Base-by-base conservation (phyloP, 306 rosid species). In the Prunus dulcis region DNA sequence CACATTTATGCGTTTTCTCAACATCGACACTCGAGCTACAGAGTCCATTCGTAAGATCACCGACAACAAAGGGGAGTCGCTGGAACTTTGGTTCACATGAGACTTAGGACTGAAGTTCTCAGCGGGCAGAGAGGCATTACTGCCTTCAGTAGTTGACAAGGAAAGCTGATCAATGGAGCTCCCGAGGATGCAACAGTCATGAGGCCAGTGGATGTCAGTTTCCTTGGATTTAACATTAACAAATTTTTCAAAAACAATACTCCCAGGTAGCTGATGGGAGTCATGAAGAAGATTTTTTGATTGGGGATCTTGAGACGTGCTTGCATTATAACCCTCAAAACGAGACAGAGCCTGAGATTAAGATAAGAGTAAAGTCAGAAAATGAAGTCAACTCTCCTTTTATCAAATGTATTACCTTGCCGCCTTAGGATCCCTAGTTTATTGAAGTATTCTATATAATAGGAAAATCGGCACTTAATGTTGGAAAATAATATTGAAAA, bases 1-100 rank as follows among this genome's bases (percentile, higher is more conserved):
- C 50, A 67, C 57, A 72, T 78, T 79, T 73, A 95, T 89, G 58
- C 88, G 85, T 71, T 89, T 95, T 80, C 82, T 80, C 84, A 95
- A 73, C 78, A 79, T 87, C 0, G 89, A 83, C 32, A 86, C 91
- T 20, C 88, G 85, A 28, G 85, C 79, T 11, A 90, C 86, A 15
- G 90, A 81, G 57, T 87, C 95, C 89, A 88, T 89, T 78, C 77
- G 72, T 12, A 85, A 79, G 25, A 92, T 81, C 70, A 69, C 68
- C 9, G 93, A 88, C 78, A 92, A 82, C 69, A 53, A 64, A 11
- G 98, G 97, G 81, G 73, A 73, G 25, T 74, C 68, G 55, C 78
- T 76, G 73, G 83, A 71, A 75, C 72, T 64, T 83, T 84, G 75
- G 82, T 64, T 86, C 50, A 50, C 74, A 15, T 49, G 53, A 60